These are phyloP conservation scores for Exophiala mesophila DNA, from an alignment of 2,329 filamentous ascomycete genomes.

Conservation along the genomic window DNA sequence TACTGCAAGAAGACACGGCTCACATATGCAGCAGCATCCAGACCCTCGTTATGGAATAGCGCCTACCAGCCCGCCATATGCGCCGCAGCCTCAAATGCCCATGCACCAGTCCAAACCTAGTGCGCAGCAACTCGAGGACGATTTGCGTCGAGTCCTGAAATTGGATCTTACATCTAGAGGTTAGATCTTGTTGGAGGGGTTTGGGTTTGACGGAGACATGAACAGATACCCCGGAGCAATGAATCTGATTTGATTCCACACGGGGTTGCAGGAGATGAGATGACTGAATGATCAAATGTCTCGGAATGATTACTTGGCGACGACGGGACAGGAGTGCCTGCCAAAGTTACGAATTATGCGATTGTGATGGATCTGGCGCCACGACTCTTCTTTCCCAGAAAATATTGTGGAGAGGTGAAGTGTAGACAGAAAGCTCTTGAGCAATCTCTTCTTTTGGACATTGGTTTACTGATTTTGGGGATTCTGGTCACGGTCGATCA, in stretches of 20 bases:
- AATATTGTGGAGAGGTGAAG: too few species aligned
- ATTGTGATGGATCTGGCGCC: too few species aligned
- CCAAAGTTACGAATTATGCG: too few species aligned
- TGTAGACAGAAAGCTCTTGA: too few species aligned
- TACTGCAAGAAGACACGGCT: conserved; percentile 16
- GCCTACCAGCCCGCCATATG: conserved; percentile 11
- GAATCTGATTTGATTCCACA: neutral
- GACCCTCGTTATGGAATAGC: conserved; percentile 5
- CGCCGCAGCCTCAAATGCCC: conserved; percentile 18
- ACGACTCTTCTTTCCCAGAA: too few species aligned
- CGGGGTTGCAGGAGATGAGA: too few species aligned
- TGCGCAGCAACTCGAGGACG: conserved; percentile 45
- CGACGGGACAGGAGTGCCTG: too few species aligned
- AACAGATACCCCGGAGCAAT: neutral
- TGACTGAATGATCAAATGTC: neutral
- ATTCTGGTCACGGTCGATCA: too few species aligned
- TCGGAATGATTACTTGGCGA: neutral
- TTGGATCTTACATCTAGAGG: conserved; percentile 28
- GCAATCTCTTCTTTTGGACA: too few species aligned
- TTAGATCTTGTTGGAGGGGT: conserved; percentile 5
- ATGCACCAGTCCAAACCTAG: conserved; percentile 31
- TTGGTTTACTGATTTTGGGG: too few species aligned
- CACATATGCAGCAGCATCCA: conserved; percentile 3
- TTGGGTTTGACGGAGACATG: conserved; percentile 4
- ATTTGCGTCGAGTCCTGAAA: conserved; percentile 45